Conservation (phyloP, 1,284 basidiomycete genomes). For the Rhodofomes roseus region DNA sequence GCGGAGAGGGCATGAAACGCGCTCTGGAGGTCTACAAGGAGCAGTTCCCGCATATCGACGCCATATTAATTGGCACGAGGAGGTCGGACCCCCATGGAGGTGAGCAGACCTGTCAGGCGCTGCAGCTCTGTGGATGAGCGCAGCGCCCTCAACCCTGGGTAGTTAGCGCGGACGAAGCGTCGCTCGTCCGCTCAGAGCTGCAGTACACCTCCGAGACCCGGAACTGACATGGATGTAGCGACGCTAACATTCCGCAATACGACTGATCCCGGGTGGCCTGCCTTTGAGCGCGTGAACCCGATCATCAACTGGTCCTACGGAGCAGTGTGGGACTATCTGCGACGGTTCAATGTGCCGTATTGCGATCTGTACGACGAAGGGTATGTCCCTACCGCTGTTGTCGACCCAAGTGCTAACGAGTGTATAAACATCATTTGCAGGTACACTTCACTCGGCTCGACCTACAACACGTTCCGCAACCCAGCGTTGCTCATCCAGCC, state of each 20-base stretch:
- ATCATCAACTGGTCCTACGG: constrained; percentile 93
- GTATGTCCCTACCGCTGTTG: constrained; percentile 37
- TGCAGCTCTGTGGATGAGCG: neutral
- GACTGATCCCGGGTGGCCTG: constrained; percentile 88
- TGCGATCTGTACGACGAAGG: constrained; percentile 91
- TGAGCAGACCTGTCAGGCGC: constrained; percentile 34
- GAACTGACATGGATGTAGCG: constrained; percentile 34
- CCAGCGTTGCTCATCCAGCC: constrained; percentile 63
- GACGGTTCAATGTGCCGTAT: constrained; percentile 76
- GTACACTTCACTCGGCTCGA: constrained; percentile 95
- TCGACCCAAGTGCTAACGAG: neutral
- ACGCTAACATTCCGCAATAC: constrained; percentile 69
- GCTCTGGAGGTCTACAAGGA: constrained; percentile 78
- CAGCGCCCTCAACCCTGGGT: no score
- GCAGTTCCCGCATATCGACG: constrained; percentile 60
- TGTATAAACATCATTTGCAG: constrained; percentile 35
- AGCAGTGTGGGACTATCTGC: constrained; percentile 88
- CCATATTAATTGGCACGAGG: constrained; percentile 88
- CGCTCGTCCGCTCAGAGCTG: neutral
- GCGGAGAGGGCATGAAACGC: constrained; percentile 79
- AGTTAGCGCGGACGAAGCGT: neutral
- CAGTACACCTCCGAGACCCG: neutral
- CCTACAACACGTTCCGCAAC: constrained; percentile 91
- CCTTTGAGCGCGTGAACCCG: constrained; percentile 89
- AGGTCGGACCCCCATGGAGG: constrained; percentile 91